Percentiles rank a stretch among this genome's conserved stretches.
phyloP scores from a whole-genome alignment of 192 early-diverging fungal species.

The Martensiomyces pterosporus region DNA sequence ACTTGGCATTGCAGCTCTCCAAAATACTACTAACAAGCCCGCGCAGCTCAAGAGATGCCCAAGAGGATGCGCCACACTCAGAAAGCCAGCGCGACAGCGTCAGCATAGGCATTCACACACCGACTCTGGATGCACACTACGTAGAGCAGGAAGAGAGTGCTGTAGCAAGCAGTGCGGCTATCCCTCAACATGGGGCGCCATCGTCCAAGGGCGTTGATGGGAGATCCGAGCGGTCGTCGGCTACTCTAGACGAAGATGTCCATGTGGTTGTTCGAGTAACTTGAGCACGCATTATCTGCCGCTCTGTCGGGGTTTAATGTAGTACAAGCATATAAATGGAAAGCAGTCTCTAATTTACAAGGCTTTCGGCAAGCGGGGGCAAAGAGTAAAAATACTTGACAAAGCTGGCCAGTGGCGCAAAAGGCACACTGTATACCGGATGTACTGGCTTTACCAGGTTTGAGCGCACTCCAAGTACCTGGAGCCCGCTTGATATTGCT shows the following conservation, averaged over 20 bases:
- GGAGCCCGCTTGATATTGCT: constrained; percentile 4
- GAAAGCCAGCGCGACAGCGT: too few relatives aligned
- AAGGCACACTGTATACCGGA: constrained; percentile 36
- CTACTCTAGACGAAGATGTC: background rate
- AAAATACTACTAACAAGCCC: constrained; percentile 13
- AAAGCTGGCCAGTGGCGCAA: constrained; percentile 25
- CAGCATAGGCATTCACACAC: too few relatives aligned
- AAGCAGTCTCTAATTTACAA: constrained; percentile 3
- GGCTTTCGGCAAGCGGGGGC: constrained; percentile 16
- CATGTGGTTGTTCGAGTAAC: background rate
- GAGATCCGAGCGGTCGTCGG: background rate
- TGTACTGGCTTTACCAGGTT: constrained; percentile 37
- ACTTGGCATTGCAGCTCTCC: constrained; percentile 32
- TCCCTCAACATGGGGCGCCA: too few relatives aligned
- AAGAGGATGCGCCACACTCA: too few relatives aligned
- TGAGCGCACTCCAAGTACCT: constrained; percentile 18
- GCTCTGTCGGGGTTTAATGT: background rate
- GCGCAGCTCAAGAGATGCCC: too few relatives aligned
- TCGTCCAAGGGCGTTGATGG: background rate
- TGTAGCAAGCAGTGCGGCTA: too few relatives aligned
- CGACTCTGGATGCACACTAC: too few relatives aligned
- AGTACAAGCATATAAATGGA: background rate
- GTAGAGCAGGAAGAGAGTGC: too few relatives aligned
- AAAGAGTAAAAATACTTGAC: constrained; percentile 43
- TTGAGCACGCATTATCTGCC: too few relatives aligned